These are phyloP conservation scores for Sphaerosporella brunnea DNA, from an alignment of 495 filamentous ascomycete genomes.

Conservation along the genomic window DNA sequence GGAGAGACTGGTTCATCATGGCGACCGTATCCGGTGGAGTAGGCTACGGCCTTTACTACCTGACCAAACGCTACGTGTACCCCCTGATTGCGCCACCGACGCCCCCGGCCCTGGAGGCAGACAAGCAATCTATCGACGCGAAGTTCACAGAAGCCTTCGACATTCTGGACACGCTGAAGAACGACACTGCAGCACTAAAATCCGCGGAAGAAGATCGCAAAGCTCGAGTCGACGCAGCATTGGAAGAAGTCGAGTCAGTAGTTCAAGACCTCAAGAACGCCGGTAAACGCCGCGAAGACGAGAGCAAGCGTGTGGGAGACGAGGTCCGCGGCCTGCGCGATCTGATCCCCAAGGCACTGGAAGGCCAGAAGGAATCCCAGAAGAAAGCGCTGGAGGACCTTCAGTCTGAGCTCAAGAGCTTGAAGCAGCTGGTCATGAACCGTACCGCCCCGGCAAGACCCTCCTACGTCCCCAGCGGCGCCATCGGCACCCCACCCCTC, in stretches of 20 bases:
- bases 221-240: constrained; percentile 61
- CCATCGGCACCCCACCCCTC: constrained; percentile 29
- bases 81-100: constrained; percentile 88
- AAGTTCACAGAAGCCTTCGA: constrained; percentile 81
- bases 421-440: constrained; percentile 50
- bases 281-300: constrained; percentile 62
- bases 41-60: constrained; percentile 45
- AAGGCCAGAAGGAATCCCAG: constrained; percentile 66
- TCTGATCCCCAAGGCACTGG: constrained; percentile 68
- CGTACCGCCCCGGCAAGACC: constrained; percentile 18
- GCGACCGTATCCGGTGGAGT: constrained; percentile 46
- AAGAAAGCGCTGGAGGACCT: constrained; percentile 71
- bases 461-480: constrained; percentile 13
- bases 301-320: constrained; percentile 65
- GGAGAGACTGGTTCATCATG: constrained; percentile 87
- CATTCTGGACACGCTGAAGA: constrained; percentile 74
- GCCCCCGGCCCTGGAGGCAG: constrained; percentile 74
- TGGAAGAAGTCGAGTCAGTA: constrained; percentile 68
- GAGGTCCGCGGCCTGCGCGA: constrained; percentile 69
- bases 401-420: constrained; percentile 70
- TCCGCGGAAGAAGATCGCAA: constrained; percentile 67
- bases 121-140: constrained; percentile 81
- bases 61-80: constrained; percentile 81
- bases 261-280: constrained; percentile 63
- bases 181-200: constrained; percentile 78